Percentiles rank a stretch among this genome's conserved stretches.
phyloP scores from a whole-genome alignment of 805 yeast genomes.

The Scheffersomyces coipomensis region DNA sequence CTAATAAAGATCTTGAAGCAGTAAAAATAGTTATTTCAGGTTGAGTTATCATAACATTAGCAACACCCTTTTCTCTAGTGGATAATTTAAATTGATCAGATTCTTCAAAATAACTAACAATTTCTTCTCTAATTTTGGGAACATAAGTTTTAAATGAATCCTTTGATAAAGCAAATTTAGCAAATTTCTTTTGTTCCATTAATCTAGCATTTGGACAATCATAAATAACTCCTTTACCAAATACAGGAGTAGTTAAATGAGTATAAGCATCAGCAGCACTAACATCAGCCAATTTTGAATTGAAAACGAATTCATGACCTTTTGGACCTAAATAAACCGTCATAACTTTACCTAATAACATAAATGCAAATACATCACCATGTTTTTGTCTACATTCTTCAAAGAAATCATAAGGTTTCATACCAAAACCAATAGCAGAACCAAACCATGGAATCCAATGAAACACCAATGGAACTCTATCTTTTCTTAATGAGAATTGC shows the following conservation, averaged over 20 bases:
- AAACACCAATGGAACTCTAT: slow-evolving; percentile 86
- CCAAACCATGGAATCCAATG: slow-evolving; percentile 97
- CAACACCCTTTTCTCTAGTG: slow-evolving; percentile 42
- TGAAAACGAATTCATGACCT: slow-evolving; percentile 95
- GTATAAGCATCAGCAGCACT: slow-evolving; percentile 95
- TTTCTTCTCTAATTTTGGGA: slow-evolving; percentile 82
- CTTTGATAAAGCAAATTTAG: slow-evolving; percentile 81
- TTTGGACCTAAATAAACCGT: slow-evolving; percentile 96
- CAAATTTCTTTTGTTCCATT: slow-evolving; percentile 98
- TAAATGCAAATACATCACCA: slow-evolving; percentile 92
- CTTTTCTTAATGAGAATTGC: slow-evolving; percentile 67
- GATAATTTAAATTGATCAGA: slow-evolving; percentile 48
- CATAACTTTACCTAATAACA: slow-evolving; percentile 86
- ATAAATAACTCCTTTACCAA: slow-evolving; percentile 95
- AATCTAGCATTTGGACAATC: slow-evolving; percentile 92
- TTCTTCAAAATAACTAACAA: slow-evolving; percentile 58
- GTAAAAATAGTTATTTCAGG: slow-evolving; percentile 96
- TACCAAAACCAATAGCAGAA: slow-evolving; percentile 84
- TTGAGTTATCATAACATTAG: slow-evolving; percentile 76
- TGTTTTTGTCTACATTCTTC: slow-evolving; percentile 72
- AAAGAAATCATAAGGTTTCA: slow-evolving; percentile 91
- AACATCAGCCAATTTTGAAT: slow-evolving; percentile 84
- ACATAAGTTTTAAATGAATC: slow-evolving; percentile 84
- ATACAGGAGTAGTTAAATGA: slow-evolving; percentile 98
- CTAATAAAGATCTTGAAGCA: slow-evolving; percentile 87